These are phyloP conservation scores for Hortaea sp. DNA, from an alignment of 2,329 filamentous ascomycete species.

Conservation along the genomic window DNA sequence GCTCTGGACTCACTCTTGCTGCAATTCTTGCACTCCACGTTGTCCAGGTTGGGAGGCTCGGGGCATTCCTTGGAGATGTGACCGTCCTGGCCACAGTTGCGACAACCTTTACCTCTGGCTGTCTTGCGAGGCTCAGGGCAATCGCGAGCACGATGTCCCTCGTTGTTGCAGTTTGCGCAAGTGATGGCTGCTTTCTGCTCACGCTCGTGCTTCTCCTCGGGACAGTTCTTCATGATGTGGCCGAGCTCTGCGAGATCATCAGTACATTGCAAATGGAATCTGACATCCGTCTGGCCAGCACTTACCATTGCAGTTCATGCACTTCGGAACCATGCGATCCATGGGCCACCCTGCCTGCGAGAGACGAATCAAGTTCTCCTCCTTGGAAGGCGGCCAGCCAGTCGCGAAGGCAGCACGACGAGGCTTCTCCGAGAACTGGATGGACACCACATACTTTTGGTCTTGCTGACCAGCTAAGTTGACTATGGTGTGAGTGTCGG, in stretches of 20 bases:
- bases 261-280: not conserved
- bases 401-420: slow-evolving; percentile 36
- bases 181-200: slow-evolving; percentile 35
- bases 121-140: slow-evolving; percentile 45
- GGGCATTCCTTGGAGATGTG: slow-evolving; percentile 30
- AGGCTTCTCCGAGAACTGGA: slow-evolving; percentile 38
- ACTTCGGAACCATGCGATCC: slow-evolving; percentile 42
- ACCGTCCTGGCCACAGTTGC: slow-evolving; percentile 39
- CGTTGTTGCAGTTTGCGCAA: slow-evolving; percentile 42
- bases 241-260: slow-evolving; percentile 32
- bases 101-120: slow-evolving; percentile 7
- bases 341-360: slow-evolving; percentile 41
- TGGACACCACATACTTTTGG: slow-evolving; percentile 41
- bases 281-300: not conserved
- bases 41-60: slow-evolving; percentile 27
- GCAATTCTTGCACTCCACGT: slow-evolving; percentile 26
- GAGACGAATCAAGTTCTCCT: slow-evolving; percentile 44
- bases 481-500: slow-evolving; percentile 56
- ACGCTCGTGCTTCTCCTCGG: slow-evolving; percentile 32
- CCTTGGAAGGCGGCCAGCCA: slow-evolving; percentile 39
- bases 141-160: slow-evolving; percentile 49
- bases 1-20: slow-evolving; percentile 23
- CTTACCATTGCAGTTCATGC: slow-evolving; percentile 35
- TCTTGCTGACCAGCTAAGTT: slow-evolving; percentile 56
- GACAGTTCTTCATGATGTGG: slow-evolving; percentile 38